phyloP scores from a whole-genome alignment of 2,329 filamentous ascomycete genomes.

The Allantophomopsis cytisporea region DNA sequence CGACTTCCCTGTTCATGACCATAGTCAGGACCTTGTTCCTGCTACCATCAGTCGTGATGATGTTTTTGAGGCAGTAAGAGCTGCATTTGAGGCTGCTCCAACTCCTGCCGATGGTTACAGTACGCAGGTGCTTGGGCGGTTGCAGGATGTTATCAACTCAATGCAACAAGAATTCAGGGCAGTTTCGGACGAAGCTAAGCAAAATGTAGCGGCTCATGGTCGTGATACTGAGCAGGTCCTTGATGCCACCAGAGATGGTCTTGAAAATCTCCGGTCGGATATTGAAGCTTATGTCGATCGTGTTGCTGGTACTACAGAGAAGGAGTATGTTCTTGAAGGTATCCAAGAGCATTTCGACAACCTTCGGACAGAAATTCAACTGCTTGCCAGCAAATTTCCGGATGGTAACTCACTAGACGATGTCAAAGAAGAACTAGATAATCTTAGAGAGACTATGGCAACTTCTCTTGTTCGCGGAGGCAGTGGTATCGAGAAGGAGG shows the following conservation, averaged over 20 bases:
- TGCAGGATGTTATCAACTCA: slow-evolving; percentile 51
- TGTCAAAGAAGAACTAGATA: slow-evolving; percentile 47
- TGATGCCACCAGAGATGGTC: slow-evolving; percentile 75
- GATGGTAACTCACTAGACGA: slow-evolving; percentile 38
- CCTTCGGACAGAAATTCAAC: slow-evolving; percentile 53
- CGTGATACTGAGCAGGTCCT: slow-evolving; percentile 80
- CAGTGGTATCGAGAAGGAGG: slow-evolving; percentile 36
- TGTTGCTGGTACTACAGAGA: slow-evolving; percentile 51
- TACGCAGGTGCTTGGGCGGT: slow-evolving; percentile 36
- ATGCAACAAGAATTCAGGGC: slow-evolving; percentile 45
- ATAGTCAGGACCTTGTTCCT: slow-evolving; percentile 7
- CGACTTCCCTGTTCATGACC: slow-evolving; percentile 24
- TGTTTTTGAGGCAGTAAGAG: slow-evolving; percentile 41
- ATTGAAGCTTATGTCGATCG: slow-evolving; percentile 74
- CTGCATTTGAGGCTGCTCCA: slow-evolving; percentile 36
- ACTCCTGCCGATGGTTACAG: slow-evolving; percentile 25
- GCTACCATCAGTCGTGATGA: slow-evolving; percentile 33
- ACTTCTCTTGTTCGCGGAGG: slow-evolving; percentile 32
- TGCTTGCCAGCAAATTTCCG: slow-evolving; percentile 36
- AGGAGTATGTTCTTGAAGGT: slow-evolving; percentile 66
- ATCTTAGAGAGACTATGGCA: slow-evolving; percentile 42
- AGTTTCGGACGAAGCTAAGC: slow-evolving; percentile 52
- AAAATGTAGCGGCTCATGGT: slow-evolving; percentile 67
- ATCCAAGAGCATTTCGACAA: slow-evolving; percentile 51
- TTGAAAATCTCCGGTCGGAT: slow-evolving; percentile 66